Evolutionary conservation across 495 filamentous ascomycete species (phyloP).

Genomic region (Achaetomiella virescens): DNA sequence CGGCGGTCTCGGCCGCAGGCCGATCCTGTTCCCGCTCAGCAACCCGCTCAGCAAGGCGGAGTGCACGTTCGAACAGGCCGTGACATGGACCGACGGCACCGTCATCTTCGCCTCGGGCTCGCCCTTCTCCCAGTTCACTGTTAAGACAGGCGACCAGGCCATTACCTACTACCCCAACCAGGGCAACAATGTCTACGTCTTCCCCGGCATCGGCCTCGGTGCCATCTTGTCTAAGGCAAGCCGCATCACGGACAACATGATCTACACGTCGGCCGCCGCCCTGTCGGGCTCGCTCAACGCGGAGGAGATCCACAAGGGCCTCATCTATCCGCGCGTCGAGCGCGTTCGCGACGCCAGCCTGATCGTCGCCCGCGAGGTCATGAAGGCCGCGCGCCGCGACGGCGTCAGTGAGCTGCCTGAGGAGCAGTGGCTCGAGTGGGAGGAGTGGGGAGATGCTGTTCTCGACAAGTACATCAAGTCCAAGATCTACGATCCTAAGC

Average conservation of each 20-base stretch:
- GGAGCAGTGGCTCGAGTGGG: conserved; percentile 74
- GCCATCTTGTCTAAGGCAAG: conserved; percentile 88
- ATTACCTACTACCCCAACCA: conserved; percentile 82
- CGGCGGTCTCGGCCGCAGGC: conserved; percentile 68
- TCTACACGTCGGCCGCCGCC: conserved; percentile 82
- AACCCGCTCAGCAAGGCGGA: conserved; percentile 95
- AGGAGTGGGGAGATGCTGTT: conserved; percentile 69
- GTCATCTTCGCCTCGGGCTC: conserved; percentile 92
- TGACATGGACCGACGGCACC: conserved; percentile 81
- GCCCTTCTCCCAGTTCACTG: conserved; percentile 73
- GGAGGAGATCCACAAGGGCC: conserved; percentile 71
- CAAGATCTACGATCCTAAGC: conserved; percentile 69
- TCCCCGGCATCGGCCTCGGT: conserved; percentile 93
- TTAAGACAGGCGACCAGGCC: conserved; percentile 54
- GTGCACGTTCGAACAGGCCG: conserved; percentile 89
- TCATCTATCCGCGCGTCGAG: conserved; percentile 89
- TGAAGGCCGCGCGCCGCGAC: conserved; percentile 70
- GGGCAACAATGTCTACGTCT: conserved; percentile 88
- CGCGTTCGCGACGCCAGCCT: conserved; percentile 88
- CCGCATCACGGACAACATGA: conserved; percentile 89
- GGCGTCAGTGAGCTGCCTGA: conserved; percentile 54
- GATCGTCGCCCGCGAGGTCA: conserved; percentile 82
- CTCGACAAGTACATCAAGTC: conserved; percentile 73
- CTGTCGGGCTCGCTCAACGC: conserved; percentile 71
- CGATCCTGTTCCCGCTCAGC: conserved; percentile 89